Conservation (phyloP, 2,329 filamentous ascomycete species). For the Talaromyces marneffei region DNA sequence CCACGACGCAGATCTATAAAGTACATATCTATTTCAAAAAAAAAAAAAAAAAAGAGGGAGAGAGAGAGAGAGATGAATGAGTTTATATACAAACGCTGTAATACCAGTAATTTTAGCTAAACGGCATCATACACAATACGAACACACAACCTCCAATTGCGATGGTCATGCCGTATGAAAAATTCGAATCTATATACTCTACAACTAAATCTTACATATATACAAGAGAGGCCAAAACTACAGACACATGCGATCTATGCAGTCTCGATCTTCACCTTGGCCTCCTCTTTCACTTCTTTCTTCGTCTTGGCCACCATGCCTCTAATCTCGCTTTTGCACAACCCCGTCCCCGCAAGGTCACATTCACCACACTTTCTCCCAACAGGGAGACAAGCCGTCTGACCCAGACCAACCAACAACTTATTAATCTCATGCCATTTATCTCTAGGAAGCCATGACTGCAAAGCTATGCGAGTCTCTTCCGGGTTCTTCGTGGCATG, state of each 20-base stretch:
- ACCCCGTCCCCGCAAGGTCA: conserved; percentile 64
- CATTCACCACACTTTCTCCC: conserved; percentile 80
- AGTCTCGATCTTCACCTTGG: conserved; percentile 3
- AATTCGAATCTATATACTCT: no score
- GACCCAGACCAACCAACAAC: conserved; percentile 79
- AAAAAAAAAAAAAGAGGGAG: no score
- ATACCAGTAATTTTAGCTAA: neutral
- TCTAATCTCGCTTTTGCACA: conserved; percentile 69
- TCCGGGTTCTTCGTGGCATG: conserved; percentile 75
- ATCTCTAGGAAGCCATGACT: conserved; percentile 77
- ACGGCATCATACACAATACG: neutral
- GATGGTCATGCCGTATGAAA: no score
- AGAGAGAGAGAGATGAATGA: neutral
- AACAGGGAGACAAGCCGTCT: conserved; percentile 77
- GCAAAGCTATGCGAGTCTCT: conserved; percentile 67
- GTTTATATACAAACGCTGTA: neutral
- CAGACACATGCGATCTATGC: neutral
- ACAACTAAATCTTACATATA: neutral
- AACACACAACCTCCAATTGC: neutral
- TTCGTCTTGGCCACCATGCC: conserved; percentile 58
- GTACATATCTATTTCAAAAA: neutral
- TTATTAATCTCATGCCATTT: conserved; percentile 91
- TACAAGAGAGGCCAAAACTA: neutral
- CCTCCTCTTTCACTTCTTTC: conserved; percentile 31
- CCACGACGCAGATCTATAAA: neutral